Evolutionary conservation across 805 yeast genomes (phyloP).

Genomic region (Torulaspora indica): DNA sequence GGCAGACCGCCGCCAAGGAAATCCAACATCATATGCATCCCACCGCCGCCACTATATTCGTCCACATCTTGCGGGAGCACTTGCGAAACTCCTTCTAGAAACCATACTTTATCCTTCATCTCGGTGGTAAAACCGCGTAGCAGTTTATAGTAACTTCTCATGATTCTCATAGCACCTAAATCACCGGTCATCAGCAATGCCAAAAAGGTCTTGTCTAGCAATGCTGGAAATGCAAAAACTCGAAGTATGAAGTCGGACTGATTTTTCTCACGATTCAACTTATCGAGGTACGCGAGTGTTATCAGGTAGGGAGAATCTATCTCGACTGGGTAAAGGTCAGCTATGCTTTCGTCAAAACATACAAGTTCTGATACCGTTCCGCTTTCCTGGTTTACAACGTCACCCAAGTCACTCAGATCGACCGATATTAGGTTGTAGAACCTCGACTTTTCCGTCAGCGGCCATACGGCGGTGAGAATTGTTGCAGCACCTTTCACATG

Average conservation of each 20-base stretch:
- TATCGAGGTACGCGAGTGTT: constrained; percentile 82
- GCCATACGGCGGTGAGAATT: constrained; percentile 94
- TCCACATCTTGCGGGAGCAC: constrained; percentile 91
- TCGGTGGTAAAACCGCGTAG: constrained; percentile 77
- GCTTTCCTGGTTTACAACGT: constrained; percentile 40
- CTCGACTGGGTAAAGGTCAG: constrained; percentile 82
- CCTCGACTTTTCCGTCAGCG: constrained; percentile 62
- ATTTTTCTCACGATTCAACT: constrained; percentile 72
- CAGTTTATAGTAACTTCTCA: constrained; percentile 81
- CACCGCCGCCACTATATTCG: constrained; percentile 85
- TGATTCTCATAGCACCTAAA: constrained; percentile 80
- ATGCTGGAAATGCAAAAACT: constrained; percentile 89
- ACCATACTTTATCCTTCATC: constrained; percentile 89
- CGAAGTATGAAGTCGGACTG: constrained; percentile 82
- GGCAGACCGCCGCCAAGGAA: constrained; percentile 68
- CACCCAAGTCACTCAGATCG: constrained; percentile 86
- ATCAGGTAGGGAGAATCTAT: constrained; percentile 78
- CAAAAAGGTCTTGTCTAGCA: constrained; percentile 74
- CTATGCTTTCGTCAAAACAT: constrained; percentile 82
- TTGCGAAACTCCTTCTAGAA: constrained; percentile 82
- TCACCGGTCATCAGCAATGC: constrained; percentile 80
- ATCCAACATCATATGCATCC: constrained; percentile 88
- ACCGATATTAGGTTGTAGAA: constrained; percentile 73
- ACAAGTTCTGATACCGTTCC: constrained; percentile 51
- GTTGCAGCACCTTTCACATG: constrained; percentile 98